Evolutionary conservation across 2,329 filamentous ascomycete genomes (phyloP).

Genomic region (Sphaerulina musiva): DNA sequence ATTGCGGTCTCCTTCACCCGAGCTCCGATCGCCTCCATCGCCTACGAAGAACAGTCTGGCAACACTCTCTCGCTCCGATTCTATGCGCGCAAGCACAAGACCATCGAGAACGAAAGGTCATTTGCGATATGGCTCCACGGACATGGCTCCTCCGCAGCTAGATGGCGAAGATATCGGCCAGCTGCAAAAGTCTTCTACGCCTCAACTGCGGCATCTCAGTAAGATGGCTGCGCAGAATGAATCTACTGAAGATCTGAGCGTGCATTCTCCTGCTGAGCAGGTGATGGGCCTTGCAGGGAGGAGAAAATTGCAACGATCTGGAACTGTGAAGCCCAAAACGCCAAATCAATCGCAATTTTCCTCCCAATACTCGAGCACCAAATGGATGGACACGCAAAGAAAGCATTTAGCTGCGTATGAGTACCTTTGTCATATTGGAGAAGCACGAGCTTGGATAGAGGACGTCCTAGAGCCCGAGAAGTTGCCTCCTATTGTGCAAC

Average conservation of each 20-base stretch:
- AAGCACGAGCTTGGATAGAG: conserved; percentile 99
- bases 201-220: conserved; percentile 83
- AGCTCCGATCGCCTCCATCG: conserved; percentile 21
- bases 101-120: conserved; percentile 29
- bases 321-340: conserved; percentile 52
- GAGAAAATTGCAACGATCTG: conserved; percentile 64
- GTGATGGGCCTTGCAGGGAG: conserved; percentile 83
- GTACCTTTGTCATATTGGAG: conserved; percentile 96
- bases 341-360: conserved; percentile 32
- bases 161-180: conserved; percentile 60
- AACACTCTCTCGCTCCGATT: conserved; percentile 34
- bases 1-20: conserved; percentile 3
- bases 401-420: conserved; percentile 97
- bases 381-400: conserved; percentile 98
- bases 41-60: conserved; percentile 31
- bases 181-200: conserved; percentile 81
- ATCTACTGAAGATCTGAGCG: conserved; percentile 70
- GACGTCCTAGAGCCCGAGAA: conserved; percentile 69
- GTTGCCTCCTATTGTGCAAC: conserved; percentile 84
- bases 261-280: conserved; percentile 71
- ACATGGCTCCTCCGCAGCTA: conserved; percentile 26
- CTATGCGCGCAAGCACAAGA: conserved; percentile 32
- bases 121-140: conserved; percentile 30
- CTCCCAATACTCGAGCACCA: conserved; percentile 58
- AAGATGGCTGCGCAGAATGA: conserved; percentile 63